phyloP scores from a whole-genome alignment of 2,329 filamentous ascomycete species.

The Monosporascus sp. region DNA sequence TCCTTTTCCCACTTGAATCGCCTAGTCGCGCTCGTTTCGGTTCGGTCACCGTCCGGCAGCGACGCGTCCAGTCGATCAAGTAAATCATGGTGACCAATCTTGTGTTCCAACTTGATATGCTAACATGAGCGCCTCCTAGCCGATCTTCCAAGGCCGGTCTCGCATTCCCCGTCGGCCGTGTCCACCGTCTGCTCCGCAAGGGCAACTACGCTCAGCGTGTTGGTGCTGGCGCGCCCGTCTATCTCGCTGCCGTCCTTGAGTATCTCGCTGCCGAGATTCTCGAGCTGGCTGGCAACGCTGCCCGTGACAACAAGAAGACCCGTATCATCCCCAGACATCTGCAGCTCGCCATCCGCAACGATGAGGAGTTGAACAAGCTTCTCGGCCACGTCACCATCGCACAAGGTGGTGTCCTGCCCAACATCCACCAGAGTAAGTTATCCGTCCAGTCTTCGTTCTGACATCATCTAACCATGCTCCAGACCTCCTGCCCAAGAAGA shows the following conservation, averaged over 20 bases:
- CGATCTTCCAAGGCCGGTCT: conserved; percentile 99
- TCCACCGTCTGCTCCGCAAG: conserved; percentile 97
- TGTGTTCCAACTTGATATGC: conserved; percentile 15
- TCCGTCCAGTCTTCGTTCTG: conserved; percentile 9
- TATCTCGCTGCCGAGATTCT: conserved; percentile 99
- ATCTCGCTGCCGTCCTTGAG: conserved; percentile 95
- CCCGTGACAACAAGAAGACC: conserved; percentile 99
- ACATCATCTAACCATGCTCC: conserved; percentile 34
- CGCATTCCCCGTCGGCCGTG: conserved; percentile 98
- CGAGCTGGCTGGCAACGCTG: conserved; percentile 96
- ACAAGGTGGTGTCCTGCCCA: conserved; percentile 93
- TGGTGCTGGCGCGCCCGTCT: conserved; percentile 95
- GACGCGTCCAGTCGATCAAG: conserved; percentile 35
- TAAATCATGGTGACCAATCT: conserved; percentile 5
- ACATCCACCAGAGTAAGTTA: conserved; percentile 91
- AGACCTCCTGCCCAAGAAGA: conserved; percentile 99
- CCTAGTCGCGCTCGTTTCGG: not conserved
- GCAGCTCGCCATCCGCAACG: conserved; percentile 98
- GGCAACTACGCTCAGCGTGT: conserved; percentile 99
- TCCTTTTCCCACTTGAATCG: conserved; percentile 1
- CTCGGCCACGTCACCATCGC: conserved; percentile 94
- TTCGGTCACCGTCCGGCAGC: conserved; percentile 12
- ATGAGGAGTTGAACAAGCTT: conserved; percentile 99
- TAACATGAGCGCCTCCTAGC: conserved; percentile 47
- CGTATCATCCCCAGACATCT: conserved; percentile 99